Evolutionary conservation across 2,329 filamentous ascomycete species (phyloP), one percentile per base, ranked within the genome.

Genomic region (Claviceps pazoutovae): DNA sequence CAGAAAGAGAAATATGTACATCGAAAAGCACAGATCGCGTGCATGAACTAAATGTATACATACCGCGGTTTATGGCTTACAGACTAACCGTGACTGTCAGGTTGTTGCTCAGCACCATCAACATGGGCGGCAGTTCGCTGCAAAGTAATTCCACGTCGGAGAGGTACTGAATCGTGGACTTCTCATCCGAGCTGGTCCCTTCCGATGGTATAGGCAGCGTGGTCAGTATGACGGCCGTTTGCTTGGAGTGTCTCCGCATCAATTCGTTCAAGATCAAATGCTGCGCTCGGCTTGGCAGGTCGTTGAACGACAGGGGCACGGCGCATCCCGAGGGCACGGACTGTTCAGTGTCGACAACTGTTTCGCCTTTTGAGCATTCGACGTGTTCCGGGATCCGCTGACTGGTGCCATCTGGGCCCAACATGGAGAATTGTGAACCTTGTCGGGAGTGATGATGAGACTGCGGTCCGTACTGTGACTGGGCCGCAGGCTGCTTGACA

Each of bases 251-350:
- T 53, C 75, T 74, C 3, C 76, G 73, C 71, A 95, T 89, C 57
- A 94, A 70, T 64, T 95, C 88, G 63, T 95, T 95, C 16, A 95
- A 68, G 30, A 95, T 90, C 38, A 94, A 69, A 65, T 95, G 87
- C 64, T 94, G 88, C 2, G 88, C 88, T 16, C 87, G 80, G 59
- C 84, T 87, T 0, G 88, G 88, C 4, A 95, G 71, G 61, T 94
- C 87, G 59, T 95, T 94, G 71, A 95, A 95, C 2, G 82, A 88
- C 2, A 94, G 71, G 0, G 87, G 78, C 3, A 88, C 67, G 2
- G 79, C 74, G 50, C 82, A 80, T 21, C 78, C 78, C 3, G 78
- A 76, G 60, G 76, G 78, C 16, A 69, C 65, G 3, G 73, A 74
- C 5, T 69, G 68, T 4, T 70, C 69, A 5, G 56, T 61, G 6